These are phyloP conservation scores for Talaromyces amestolkiae DNA, from an alignment of 2,329 filamentous ascomycete species.

Conservation along the genomic window DNA sequence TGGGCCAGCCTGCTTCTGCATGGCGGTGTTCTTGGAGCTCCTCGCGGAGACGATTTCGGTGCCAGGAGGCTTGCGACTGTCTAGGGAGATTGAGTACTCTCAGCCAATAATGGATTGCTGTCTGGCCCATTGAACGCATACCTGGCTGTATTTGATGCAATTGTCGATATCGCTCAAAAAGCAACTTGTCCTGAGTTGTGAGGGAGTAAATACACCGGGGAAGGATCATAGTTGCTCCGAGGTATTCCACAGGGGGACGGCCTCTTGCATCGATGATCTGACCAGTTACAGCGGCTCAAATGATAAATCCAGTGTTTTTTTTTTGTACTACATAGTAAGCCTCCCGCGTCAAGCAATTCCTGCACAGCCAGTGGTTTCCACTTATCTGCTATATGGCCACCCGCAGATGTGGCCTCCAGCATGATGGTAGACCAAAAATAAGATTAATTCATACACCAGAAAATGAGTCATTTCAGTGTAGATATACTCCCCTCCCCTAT, in stretches of 20 bases:
- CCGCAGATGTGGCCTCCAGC: conserved; percentile 3
- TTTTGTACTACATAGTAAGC: neutral
- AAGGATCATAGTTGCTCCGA: conserved; percentile 14
- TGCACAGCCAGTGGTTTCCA: conserved; percentile 1
- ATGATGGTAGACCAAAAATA: neutral
- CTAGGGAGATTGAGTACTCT: conserved; percentile 33
- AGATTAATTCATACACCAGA: no score
- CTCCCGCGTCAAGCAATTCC: conserved; percentile 4
- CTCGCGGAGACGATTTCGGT: conserved; percentile 40
- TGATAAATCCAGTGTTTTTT: neutral
- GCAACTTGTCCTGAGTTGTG: neutral
- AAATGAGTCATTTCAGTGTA: no score
- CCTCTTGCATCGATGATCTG: conserved; percentile 11
- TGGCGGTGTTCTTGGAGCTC: conserved; percentile 39
- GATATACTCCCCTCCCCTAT: neutral
- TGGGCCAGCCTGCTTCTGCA: conserved; percentile 31
- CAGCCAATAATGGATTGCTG: conserved; percentile 11
- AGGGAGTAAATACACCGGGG: neutral
- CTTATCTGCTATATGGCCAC: neutral
- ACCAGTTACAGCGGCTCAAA: conserved; percentile 5
- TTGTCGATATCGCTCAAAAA: conserved; percentile 5
- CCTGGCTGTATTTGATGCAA: neutral
- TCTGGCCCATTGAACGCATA: conserved; percentile 12
- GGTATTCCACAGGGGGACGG: neutral
- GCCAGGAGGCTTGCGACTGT: conserved; percentile 39